phyloP scores from a whole-genome alignment of 768 basidiomycete genomes.

The Mycena alexandri region DNA sequence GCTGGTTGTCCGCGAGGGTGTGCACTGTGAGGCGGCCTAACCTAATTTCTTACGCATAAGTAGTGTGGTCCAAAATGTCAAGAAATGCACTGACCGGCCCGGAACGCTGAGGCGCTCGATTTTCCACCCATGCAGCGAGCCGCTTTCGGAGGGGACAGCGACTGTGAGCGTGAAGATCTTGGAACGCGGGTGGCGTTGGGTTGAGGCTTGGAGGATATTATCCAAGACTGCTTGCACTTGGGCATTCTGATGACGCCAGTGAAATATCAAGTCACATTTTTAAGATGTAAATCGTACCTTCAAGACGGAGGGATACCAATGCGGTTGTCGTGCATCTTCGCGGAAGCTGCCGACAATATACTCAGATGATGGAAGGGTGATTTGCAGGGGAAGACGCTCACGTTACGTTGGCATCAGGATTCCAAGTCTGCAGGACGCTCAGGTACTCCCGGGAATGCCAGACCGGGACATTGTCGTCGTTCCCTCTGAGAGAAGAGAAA shows the following conservation, averaged over 20 bases:
- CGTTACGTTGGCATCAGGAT: conserved; percentile 64
- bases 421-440: conserved; percentile 70
- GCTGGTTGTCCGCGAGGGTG: conserved; percentile 24
- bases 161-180: conserved; percentile 79
- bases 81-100: conserved; percentile 66
- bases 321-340: conserved; percentile 72
- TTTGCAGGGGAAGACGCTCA: conserved; percentile 45
- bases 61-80: background rate
- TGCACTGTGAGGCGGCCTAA: conserved; percentile 54
- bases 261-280: too few relatives aligned
- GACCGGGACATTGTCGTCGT: conserved; percentile 88
- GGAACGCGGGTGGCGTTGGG: conserved; percentile 30
- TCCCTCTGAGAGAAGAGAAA: conserved; percentile 60
- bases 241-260: conserved; percentile 49
- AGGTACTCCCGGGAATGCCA: conserved; percentile 85
- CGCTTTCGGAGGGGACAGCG: conserved; percentile 75
- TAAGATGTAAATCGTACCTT: conserved; percentile 35
- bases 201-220: conserved; percentile 35
- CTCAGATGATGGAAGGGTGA: background rate
- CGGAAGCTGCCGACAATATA: conserved; percentile 55
- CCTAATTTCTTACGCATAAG: conserved; percentile 38
- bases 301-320: conserved; percentile 80
- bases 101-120: conserved; percentile 71
- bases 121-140: conserved; percentile 77
- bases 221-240: conserved; percentile 71